phyloP scores from a whole-genome alignment of 371 early-diverging fungal genomes.

The Mortierella sp. region DNA sequence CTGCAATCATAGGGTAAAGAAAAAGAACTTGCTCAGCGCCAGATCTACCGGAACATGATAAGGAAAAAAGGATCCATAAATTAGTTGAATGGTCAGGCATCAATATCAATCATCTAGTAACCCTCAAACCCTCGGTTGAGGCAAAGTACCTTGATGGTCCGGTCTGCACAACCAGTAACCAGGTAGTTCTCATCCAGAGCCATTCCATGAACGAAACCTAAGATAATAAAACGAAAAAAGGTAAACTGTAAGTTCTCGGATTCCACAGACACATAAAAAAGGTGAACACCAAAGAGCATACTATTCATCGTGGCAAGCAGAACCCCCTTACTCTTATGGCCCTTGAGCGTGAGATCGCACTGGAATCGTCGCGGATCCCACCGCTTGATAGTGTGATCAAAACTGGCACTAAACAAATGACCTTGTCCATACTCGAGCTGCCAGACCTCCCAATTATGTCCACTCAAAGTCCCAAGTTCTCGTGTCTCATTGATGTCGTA shows the following conservation, averaged over 20 bases:
- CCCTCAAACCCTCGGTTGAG: background rate
- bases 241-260: no score
- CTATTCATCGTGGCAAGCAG: background rate
- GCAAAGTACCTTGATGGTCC: conserved; percentile 65
- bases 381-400: conserved; percentile 79
- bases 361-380: conserved; percentile 74
- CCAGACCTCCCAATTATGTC: conserved; percentile 84
- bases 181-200: conserved; percentile 62
- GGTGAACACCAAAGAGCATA: background rate
- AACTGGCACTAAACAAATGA: conserved; percentile 72
- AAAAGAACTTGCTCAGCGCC: conserved; percentile 4
- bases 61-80: background rate
- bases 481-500: conserved; percentile 64
- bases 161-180: conserved; percentile 77
- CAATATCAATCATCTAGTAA: background rate
- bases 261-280: background rate
- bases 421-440: conserved; percentile 69
- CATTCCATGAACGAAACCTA: conserved; percentile 75
- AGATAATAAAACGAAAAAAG: background rate
- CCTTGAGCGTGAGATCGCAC: conserved; percentile 69
- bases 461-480: conserved; percentile 64
- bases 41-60: conserved; percentile 11
- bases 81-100: background rate
- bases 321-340: conserved; percentile 82
- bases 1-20: background rate